A percentile compares a stretch with the other conserved stretches of the same genome.
phyloP scores from a whole-genome alignment of 2,329 filamentous ascomycete genomes.

The Aureobasidium vineae region DNA sequence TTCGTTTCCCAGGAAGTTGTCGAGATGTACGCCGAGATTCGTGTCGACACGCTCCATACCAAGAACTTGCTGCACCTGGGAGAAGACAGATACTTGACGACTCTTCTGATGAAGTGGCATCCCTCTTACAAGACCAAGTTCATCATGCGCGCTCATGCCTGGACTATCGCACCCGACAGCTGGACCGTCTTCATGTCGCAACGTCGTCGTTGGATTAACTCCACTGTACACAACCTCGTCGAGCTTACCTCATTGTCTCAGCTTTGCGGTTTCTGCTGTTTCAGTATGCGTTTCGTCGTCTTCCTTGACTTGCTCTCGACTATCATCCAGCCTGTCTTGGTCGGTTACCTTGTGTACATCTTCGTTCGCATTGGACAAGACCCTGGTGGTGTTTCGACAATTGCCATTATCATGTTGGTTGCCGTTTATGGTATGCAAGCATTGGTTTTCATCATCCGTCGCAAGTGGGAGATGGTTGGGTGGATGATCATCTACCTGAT shows the following conservation, averaged over 20 bases:
- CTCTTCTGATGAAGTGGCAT: slow-evolving; percentile 87
- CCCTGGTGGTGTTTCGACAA: slow-evolving; percentile 68
- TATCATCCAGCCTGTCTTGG: slow-evolving; percentile 83
- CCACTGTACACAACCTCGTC: slow-evolving; percentile 94
- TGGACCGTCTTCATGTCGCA: slow-evolving; percentile 96
- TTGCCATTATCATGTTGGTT: slow-evolving; percentile 83
- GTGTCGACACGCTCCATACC: slow-evolving; percentile 97
- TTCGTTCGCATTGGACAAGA: slow-evolving; percentile 69
- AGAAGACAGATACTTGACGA: slow-evolving; percentile 97
- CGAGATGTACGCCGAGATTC: slow-evolving; percentile 83
- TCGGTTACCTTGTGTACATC: slow-evolving; percentile 87
- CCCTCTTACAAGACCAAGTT: slow-evolving; percentile 98
- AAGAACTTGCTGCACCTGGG: slow-evolving; percentile 96
- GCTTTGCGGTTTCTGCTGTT: slow-evolving; percentile 99
- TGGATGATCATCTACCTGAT: slow-evolving; percentile 98
- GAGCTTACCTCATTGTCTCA: slow-evolving; percentile 92
- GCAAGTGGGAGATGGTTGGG: slow-evolving; percentile 99
- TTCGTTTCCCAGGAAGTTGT: slow-evolving; percentile 94
- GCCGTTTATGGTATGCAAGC: slow-evolving; percentile 98
- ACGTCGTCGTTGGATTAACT: slow-evolving; percentile 99
- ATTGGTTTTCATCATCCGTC: slow-evolving; percentile 91
- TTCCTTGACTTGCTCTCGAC: slow-evolving; percentile 93
- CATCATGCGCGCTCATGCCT: slow-evolving; percentile 85
- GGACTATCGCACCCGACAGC: slow-evolving; percentile 94
- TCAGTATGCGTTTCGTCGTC: slow-evolving; percentile 98